Base-by-base conservation (phyloP, 2,329 filamentous ascomycete species). In the Ophiostoma ulmi region DNA sequence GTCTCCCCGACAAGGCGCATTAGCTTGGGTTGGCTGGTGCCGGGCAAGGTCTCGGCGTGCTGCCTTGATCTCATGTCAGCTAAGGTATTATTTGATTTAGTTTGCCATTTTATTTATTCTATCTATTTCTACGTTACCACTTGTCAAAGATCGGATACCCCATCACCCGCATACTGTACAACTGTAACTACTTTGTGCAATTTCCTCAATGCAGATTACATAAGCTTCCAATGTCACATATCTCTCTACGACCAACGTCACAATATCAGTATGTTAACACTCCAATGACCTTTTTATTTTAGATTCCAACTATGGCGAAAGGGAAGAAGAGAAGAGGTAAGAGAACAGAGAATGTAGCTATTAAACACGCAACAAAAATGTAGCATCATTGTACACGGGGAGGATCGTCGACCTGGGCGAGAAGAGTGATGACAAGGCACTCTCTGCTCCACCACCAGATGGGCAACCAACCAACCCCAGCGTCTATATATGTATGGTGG, bases 351-450 rank as follows among this genome's bases (percentile, higher is more conserved):
- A 64, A 72, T 70, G 69, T 52, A 70, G 69, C 71, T 72, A 72
- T 64, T 70, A 72, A 67, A 70, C 69, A 69, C 66, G 69, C 66
- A 70, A 48, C 41, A 66, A 72, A 72, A 67, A 67, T 55, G 39
- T 39, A 55, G 69, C 35, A 70, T 72, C 71, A 52, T 72, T 70
- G 69, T 72, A 72, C 71, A 72, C 66, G 68, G 41, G 69, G 61
- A 58, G 39, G 41, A 8, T 41, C 63, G 52, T 61, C 70, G 63
- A 64, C 69, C 63, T 69, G 68, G 10, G 38, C 22, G 17, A 67
- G 44, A 64, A 48, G 63, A 31, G 36, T 39, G 41, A 67, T 36
- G 36, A n/a, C 36, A 31, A 20, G 13, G 26, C 31, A 31, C 58
- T 58, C 39, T 52, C 38, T 38, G 48, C 36, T 41, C 39, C 38